Evolutionary conservation across 345 rosid species (phyloP), one percentile per base, ranked within the genome.

Genomic region (Kandelia obovata): DNA sequence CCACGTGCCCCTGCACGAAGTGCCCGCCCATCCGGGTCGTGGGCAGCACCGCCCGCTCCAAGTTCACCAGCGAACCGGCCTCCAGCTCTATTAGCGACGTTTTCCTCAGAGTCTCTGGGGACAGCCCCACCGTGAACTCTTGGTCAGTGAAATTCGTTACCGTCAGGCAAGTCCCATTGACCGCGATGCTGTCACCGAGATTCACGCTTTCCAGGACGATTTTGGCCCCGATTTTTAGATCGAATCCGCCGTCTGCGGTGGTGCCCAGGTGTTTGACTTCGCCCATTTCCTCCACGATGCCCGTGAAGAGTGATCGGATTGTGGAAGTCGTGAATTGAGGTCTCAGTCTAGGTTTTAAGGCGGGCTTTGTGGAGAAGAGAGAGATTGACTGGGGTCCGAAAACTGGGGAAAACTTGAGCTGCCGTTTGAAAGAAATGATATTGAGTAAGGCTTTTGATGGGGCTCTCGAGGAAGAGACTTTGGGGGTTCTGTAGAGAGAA

Each of bases 1-100:
- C 98, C 70, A 93, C 97, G 69, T 91, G 96, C 6, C 98, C 98
- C 83, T 93, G 98, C 77, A 93, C 98, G 69, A 91, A 90, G 78
- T 93, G 97, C 26, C 96, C 97, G 1, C 98, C 98, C 97, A 91
- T 89, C n/a, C 96, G 74, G 52, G 84, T 85, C 25, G 82, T 78
- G 6, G 98, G 97, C 73, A 80, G 91, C 49, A 89, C 81, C 8
- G 97, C 98, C 66, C 97, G 83, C 87, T 91, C 97, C 82, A 93
- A 78, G 62, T 93, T 93, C 75, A 93, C 97, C 81, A 69, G 55
- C 19, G 97, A 89, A 28, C 97, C 98, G 20, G 81, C 62, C 79
- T 78, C 74, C 31, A 91, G 70, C 82, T 91, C 96, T 46, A 77
- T 76, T 60, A 93, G 62, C 3, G 97, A 88, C 47, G 98, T 88